Base-by-base conservation (phyloP, 2,329 filamentous ascomycete genomes). In the Penicillium sp. region DNA sequence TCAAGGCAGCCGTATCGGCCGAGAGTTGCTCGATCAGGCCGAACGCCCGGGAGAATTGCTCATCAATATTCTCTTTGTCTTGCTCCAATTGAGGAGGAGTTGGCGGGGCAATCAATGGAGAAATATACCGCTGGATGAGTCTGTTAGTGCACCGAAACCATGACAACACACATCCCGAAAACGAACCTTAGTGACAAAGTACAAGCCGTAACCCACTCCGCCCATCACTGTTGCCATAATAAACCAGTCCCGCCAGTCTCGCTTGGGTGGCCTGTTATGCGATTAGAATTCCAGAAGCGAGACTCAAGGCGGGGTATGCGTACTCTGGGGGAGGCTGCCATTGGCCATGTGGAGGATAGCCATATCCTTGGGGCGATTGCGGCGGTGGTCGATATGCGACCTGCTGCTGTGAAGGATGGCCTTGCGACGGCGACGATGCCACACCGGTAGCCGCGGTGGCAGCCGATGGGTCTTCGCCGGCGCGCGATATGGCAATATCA, bases 231-330 rank as follows among this genome's bases (percentile, higher is more conserved):
- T 98, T 6, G 93, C 93, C 88, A 97, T 95, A 67, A 98, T 97
- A 69, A 98, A 98, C 86, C 89, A 97, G 63, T 98, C 93, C 47
- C 94, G 80, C 93, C 93, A 98, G 69, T 98, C 93, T 59, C 93
- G 77, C 62, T 81, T 83, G 3, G 89, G 89, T 2, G 81, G 69
- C 46, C 69, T 72, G 30, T 27, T 26, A 39, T 39, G 18, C 29
- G 23, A 39, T 56, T 33, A 56, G 49, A 39, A 23, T 36, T 33
- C 14, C 6, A 21, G 25, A 7, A 15, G 14, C 7, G 14, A 20
- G 18, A 13, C 20, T 23, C 11, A n/a, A 37, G 17, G 11, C 31
- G 15, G 14, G 15, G 8, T 18, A 20, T 33, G 59, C 71, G 57
- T 64, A 75, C 72, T 79, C 75, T 50, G 75, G 77, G 21, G 75